Evolutionary conservation across 2,329 filamentous ascomycete genomes (phyloP).

Genomic region (Cercospora nicotianae): DNA sequence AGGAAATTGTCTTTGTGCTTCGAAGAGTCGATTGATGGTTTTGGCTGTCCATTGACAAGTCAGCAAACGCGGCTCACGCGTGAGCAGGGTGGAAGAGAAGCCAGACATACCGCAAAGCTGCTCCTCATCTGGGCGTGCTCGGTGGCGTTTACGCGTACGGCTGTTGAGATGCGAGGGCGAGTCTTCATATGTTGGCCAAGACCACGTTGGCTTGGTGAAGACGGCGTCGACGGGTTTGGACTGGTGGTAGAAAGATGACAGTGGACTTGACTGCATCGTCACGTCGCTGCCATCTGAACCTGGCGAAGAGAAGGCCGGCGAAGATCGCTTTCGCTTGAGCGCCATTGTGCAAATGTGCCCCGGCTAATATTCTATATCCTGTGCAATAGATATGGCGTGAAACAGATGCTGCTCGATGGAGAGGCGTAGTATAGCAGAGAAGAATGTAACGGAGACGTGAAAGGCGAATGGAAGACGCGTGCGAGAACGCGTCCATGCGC

Average conservation of each 20-base stretch:
- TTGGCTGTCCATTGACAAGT: constrained; percentile 40
- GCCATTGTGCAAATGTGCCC: constrained; percentile 45
- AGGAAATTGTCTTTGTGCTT: constrained; percentile 42
- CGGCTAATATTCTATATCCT: not conserved
- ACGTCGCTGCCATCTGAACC: constrained; percentile 42
- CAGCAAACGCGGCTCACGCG: constrained; percentile 19
- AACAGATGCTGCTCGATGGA: not conserved
- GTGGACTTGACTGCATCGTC: constrained; percentile 32
- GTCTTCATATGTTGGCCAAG: constrained; percentile 32
- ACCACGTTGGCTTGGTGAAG: constrained; percentile 31
- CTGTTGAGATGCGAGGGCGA: constrained; percentile 48
- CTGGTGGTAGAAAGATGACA: constrained; percentile 35
- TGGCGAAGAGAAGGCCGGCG: constrained; percentile 46
- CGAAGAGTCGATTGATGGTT: constrained; percentile 48
- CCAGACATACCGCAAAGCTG: constrained; percentile 53
- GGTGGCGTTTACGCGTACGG: constrained; percentile 60
- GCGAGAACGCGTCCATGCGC: not conserved
- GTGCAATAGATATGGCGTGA: not conserved
- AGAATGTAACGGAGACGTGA: not conserved
- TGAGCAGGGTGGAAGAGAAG: constrained; percentile 10
- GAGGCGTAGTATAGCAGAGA: not conserved
- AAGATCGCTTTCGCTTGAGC: constrained; percentile 60
- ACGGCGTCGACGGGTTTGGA: constrained; percentile 30
- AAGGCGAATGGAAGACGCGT: not conserved
- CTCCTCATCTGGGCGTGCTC: constrained; percentile 56